Base-by-base conservation (phyloP, 2,329 filamentous ascomycete genomes). In the Talaromyces atroroseus region DNA sequence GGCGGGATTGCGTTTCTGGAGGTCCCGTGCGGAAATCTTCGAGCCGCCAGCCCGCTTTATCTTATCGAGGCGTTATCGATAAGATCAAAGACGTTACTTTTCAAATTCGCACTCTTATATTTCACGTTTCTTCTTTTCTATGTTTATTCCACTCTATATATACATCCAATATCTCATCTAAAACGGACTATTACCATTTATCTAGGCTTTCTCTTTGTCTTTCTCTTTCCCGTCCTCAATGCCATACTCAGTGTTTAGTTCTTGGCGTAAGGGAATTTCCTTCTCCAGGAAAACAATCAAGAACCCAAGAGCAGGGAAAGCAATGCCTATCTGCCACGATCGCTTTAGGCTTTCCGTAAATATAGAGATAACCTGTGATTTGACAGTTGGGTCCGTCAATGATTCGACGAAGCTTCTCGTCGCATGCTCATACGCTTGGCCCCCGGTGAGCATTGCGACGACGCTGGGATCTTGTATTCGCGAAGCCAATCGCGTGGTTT, bases 361-460 rank as follows among this genome's bases (percentile, higher is more conserved):
- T 1, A 46, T 20, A 3, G 16, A 12, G 18, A 56, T 26, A n/a
- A 56, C 46, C 26, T 44, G 46, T 5, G 2, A 4, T 3, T 38
- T 29, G 10, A 45, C 11, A 11, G 21, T 18, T n/a, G 49, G 46
- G 23, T 48, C n/a, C 46, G 14, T 20, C 14, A 36, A 14, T 10
- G 32, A 36, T 2, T 36, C 10, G 5, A 36, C 32, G 32, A 36
- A 36, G 32, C 32, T 36, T 36, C 32, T 36, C 8, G 32, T 36
- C 12, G 32, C 32, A 38, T 60, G 48, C 29, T 59, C 55, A 54
- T 68, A 70, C 2, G 66, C 67, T 0, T 52, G 32, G 0, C 66
- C 66, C 5, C 52, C 55, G 7, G 32, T 24, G 5, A 68, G 45
- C 14, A 54, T 16, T 6, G 18, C 50, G 2, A 50, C 34, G 0